Conservation (phyloP, 2,329 filamentous ascomycete genomes). For the Pyrenophora graminea region DNA sequence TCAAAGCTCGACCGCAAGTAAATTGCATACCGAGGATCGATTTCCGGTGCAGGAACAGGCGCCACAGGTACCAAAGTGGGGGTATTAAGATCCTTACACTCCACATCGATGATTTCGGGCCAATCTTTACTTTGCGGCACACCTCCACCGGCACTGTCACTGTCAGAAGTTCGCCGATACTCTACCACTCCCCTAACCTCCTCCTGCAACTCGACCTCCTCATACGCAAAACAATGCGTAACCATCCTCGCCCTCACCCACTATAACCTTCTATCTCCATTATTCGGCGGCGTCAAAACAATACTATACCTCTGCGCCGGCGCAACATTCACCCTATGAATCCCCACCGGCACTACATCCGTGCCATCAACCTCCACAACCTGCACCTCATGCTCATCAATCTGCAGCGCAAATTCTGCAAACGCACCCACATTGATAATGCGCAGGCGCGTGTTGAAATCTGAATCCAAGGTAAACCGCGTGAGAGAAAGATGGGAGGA, state of each 20-base stretch:
- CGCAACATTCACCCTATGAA: constrained; percentile 60
- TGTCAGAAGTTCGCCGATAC: constrained; percentile 41
- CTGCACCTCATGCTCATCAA: constrained; percentile 48
- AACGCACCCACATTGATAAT: constrained; percentile 61
- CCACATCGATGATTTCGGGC: constrained; percentile 54
- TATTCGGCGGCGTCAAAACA: constrained; percentile 57
- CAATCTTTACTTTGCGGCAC: constrained; percentile 54
- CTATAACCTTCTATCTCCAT: constrained; percentile 35
- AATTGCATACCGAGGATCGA: constrained; percentile 55
- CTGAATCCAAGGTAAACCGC: constrained; percentile 45
- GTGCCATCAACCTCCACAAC: constrained; percentile 49
- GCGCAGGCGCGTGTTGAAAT: constrained; percentile 69
- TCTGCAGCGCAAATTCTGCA: constrained; percentile 50
- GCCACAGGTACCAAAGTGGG: constrained; percentile 53
- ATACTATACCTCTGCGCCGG: constrained; percentile 73
- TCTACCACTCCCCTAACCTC: constrained; percentile 57
- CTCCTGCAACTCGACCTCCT: constrained; percentile 51
- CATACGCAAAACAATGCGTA: constrained; percentile 62
- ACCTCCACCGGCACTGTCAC: background rate
- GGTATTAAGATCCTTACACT: constrained; percentile 58
- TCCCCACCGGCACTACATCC: constrained; percentile 56
- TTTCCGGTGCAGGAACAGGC: constrained; percentile 49
- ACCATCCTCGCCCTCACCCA: constrained; percentile 63
- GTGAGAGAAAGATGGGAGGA: constrained; percentile 34
- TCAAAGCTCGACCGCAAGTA: constrained; percentile 63